Evolutionary conservation across 202 grass and related monocot genomes (phyloP).

Genomic region (Schoenoplectus tabernaemontani): DNA sequence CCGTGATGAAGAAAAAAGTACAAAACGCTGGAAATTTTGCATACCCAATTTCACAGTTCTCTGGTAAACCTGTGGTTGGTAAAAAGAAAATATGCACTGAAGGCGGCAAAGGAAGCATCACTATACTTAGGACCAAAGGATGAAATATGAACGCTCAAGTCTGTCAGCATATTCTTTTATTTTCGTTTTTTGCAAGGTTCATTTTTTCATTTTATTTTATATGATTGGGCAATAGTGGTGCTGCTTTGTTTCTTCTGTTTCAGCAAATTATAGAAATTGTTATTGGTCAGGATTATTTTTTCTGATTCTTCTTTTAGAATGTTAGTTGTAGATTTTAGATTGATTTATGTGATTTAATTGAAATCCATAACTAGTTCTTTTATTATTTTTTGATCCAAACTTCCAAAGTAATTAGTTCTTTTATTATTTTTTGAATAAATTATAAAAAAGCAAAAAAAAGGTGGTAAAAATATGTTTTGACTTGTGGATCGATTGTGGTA

Average conservation of each 20-base stretch:
- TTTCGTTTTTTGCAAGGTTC: background rate
- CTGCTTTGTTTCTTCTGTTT: constrained; percentile 11
- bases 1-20: constrained; percentile 21
- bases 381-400: background rate
- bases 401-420: no score
- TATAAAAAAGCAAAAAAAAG: no score
- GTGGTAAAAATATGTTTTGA: no score
- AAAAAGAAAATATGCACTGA: constrained; percentile 85
- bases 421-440: no score
- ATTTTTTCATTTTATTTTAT: constrained; percentile 9
- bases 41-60: constrained; percentile 51
- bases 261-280: constrained; percentile 13
- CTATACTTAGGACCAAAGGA: constrained; percentile 79
- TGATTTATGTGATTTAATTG: background rate
- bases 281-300: background rate
- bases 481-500: no score
- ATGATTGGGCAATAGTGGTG: background rate
- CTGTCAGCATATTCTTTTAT: constrained; percentile 16
- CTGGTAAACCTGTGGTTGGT: constrained; percentile 70
- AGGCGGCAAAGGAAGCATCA: constrained; percentile 89
- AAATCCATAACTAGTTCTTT: background rate
- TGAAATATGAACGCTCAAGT: constrained; percentile 27
- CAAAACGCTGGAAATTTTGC: constrained; percentile 36
- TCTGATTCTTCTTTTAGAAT: background rate
- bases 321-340: constrained; percentile 11